These are phyloP conservation scores for Chrysophaeum taylorii DNA, from an alignment of 352 stramenopile genomes.

Conservation along the genomic window DNA sequence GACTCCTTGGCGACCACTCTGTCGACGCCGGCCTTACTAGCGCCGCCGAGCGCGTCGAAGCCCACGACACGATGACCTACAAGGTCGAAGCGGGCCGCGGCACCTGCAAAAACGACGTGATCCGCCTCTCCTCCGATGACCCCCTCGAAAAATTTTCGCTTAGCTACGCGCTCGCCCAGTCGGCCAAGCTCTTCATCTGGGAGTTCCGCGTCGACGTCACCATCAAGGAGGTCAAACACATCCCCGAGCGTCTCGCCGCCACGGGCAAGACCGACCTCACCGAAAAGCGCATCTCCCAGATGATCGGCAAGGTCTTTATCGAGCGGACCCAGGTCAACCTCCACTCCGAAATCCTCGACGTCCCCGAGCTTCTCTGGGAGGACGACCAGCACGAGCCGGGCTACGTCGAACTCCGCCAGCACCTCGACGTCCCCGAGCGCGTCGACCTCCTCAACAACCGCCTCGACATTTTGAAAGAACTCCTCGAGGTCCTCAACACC, in stretches of 20 bases:
- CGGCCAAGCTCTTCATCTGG: slow-evolving; percentile 78
- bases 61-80: slow-evolving; percentile 33
- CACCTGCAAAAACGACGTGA: slow-evolving; percentile 55
- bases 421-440: slow-evolving; percentile 31
- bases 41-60: slow-evolving; percentile 70
- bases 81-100: not conserved
- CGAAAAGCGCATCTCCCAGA: slow-evolving; percentile 72
- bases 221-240: slow-evolving; percentile 36
- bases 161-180: slow-evolving; percentile 80
- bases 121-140: slow-evolving; percentile 62
- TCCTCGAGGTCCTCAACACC: slow-evolving; percentile 78
- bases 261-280: slow-evolving; percentile 77
- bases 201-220: slow-evolving; percentile 48
- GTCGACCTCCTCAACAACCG: slow-evolving; percentile 83
- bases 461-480: slow-evolving; percentile 76
- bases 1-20: slow-evolving; percentile 54
- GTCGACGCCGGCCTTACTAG: slow-evolving; percentile 25
- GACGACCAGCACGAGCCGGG: slow-evolving; percentile 76
- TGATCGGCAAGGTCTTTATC: slow-evolving; percentile 65
- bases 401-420: slow-evolving; percentile 73
- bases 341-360: slow-evolving; percentile 83
- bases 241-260: slow-evolving; percentile 67
- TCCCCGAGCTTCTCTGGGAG: slow-evolving; percentile 86
- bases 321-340: slow-evolving; percentile 80
- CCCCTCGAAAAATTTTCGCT: slow-evolving; percentile 77